Base-by-base conservation (phyloP, 441 rosid genomes). In the Adansonia madagascariensis region DNA sequence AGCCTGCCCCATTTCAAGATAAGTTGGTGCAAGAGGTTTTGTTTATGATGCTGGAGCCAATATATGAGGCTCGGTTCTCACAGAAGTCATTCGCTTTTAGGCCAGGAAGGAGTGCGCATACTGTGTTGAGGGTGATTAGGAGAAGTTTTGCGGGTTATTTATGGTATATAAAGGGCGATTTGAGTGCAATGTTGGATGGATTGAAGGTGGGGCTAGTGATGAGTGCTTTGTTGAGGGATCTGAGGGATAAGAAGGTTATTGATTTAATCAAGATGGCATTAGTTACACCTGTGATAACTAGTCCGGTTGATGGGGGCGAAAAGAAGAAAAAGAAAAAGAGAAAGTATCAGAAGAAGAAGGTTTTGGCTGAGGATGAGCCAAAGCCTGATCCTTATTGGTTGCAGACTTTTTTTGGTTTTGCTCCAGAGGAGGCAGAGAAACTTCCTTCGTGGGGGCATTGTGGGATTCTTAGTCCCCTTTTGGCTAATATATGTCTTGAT, bases 381-480 rank as follows among this genome's bases (percentile, higher is more conserved):
- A 93, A 93, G 86, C 99, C 99, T 27, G 99, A 95, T 75, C 99
- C 99, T 18, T 95, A 95, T 80, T 95, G 99, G 97, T 82, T 93
- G 81, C 98, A 95, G 78, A 86, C 97, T 0, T 95, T 95, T 81
- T 95, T 95, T 2, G 98, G 97, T 24, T 95, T 93, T 83, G 97
- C 99, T 74, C 98, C 99, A 0, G 99, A 95, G 86, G 98, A 95
- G 87, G 98, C 99, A 68, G 90, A 79, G 71, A 95, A 91, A 84
- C 81, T 83, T 80, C 99, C 99, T 56, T 84, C 86, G 27, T 95
- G 99, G 98, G 99, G 99, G 43, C 97, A 93, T 56, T 95, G 97
- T 50, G 98, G 99, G 79, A 87, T 92, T 75, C 91, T 95, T 70
- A 93, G 92, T 78, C 95, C 98, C 70, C 98, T 95, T 81, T 66